Evolutionary conservation across 371 early-diverging fungal genomes (phyloP), one percentile per base, ranked within the genome.

Genomic region (Mortierella sp.): DNA sequence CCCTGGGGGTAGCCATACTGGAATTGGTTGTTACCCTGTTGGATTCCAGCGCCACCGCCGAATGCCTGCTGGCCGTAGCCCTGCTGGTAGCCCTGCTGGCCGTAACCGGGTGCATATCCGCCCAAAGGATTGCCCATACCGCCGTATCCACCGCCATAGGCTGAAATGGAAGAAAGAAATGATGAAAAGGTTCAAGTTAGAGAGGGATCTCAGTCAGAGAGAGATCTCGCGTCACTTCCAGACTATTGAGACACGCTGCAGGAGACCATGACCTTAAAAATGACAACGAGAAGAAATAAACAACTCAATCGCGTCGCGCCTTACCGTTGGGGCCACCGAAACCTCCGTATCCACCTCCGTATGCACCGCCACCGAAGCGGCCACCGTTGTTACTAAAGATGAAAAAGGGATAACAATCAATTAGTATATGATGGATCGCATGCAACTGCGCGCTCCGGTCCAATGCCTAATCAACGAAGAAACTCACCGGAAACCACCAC

Each of bases 101-200:
- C 84, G 68, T 65, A 42, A 34, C 77, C 72, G 10, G 72, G 71
- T 31, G 79, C 81, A n/a, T 76, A 79, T 21, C 76, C 82, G 26
- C 82, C 81, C 73, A 80, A 78, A 10, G 84, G 81, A 4, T 78
- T 80, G 21, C 78, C 78, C 80, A 84, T 80, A 34, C 79, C 84
- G 1, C 80, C 85, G 57, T 79, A 84, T 70, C 85, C 85, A 57
- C 85, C 85, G 2, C 81, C 85, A 50, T 79, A 84, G 34, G 85
- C 85, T 84, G 60, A 10, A 73, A 45, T 10, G 48, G 0, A 73
- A 26, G 44, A 8, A 70, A 54, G 5, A 8, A 31, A 16, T 52
- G 47, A 38, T 42, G 1, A 8, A 21, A 16, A 63, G 47, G 50
- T 26, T 26, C n/a, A 10, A 34, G 58, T 73, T n/a, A n/a, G 70